Evolutionary conservation across 139 green algal genomes (phyloP), one percentile per base, ranked within the genome.

Genomic region (Protoeuglena noctilucae): DNA sequence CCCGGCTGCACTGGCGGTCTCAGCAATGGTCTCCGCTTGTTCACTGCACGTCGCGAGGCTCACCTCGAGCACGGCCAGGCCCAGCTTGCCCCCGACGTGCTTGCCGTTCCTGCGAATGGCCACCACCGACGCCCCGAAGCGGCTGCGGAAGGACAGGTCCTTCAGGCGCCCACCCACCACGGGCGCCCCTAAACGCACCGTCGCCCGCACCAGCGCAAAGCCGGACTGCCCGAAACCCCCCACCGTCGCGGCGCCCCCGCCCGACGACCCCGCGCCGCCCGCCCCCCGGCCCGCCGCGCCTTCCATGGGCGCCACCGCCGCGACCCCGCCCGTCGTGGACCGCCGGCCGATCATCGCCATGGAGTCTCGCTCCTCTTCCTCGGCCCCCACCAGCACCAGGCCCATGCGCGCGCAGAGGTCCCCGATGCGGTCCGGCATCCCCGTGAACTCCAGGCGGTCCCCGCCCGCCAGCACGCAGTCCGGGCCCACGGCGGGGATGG

Each of bases 361-460:
- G 34, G 34, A 43, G 34, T 43, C 9, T 7, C 34, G 34, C 34
- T 43, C 9, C 34, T 43, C 34, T 7, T 43, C 34, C 9, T 43
- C 34, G 34, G 7, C 9, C 34, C 34, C 34, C 9, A 43, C 9
- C 9, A 43, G 34, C 9, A 7, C 9, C 34, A 43, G 34, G 17
- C 23, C 46, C 28, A 31, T 23, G 28, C 53, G 28, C 31, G 14
- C 19, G 28, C 31, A 58, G 17, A 58, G 21, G 27, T 46, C 52
- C 6, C 52, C 9, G 27, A 29, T 14, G 18, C 24, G 28, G 30
- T 49, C 3, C 24, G 34, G 34, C 9, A 43, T 7, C 34, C 34
- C 58, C 29, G 58, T 58, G 50, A 64, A 64, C 23, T 58, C 31
- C 31, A 64, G 34, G 3, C 57, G 19, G 49, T 64, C 58, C 14